Base-by-base conservation (phyloP, 2,329 filamentous ascomycete genomes). In the Monosporascus sp. region DNA sequence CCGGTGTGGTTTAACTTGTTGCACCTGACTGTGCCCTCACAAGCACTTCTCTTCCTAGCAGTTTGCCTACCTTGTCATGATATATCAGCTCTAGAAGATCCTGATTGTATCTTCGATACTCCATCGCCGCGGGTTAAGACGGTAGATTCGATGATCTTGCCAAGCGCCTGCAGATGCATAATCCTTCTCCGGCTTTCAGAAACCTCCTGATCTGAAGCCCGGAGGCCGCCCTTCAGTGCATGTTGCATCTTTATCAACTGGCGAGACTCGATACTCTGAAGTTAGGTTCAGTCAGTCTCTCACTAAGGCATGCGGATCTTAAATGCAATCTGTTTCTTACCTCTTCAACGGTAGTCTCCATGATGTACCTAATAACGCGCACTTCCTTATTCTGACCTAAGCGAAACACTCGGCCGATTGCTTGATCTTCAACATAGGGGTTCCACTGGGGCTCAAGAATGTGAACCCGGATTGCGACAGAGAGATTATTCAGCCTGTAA, bases 371-470 rank as follows among this genome's bases (percentile, higher is more conserved):
- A 38, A 61, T 61, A 7, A 65, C 55, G 11, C 47, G 53, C 8
- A 68, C 62, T 24, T 58, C 46, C 46, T 61, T 60, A 8, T 49
- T 58, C 47, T 68, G 66, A 2, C 63, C 61, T 25, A 68, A 62
- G 36, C 65, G 48, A 15, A 62, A 50, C 8, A 65, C 54, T 17
- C 66, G 55, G 1, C 62, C 65, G 20, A 67, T 59, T 3, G 66
- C 66, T 55, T 68, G 66, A 15, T 61, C 55, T 50, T 69, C 66
- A 5, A 65, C 51, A 44, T 62, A 63, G 7, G 66, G 66, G 41
- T 69, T 69, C 60, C 65, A 69, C 49, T 69, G 65, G 2, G 65
- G 66, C 37, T 69, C 66, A 7, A 68, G 56, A 24, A 68, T 58
- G 41, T 67, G 60, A 27, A 69, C 57, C 8, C 57, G 62, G n/a